Evolutionary conservation across 2,329 filamentous ascomycete species (phyloP), one percentile per base, ranked within the genome.

Genomic region (Venturiaceae sp.): DNA sequence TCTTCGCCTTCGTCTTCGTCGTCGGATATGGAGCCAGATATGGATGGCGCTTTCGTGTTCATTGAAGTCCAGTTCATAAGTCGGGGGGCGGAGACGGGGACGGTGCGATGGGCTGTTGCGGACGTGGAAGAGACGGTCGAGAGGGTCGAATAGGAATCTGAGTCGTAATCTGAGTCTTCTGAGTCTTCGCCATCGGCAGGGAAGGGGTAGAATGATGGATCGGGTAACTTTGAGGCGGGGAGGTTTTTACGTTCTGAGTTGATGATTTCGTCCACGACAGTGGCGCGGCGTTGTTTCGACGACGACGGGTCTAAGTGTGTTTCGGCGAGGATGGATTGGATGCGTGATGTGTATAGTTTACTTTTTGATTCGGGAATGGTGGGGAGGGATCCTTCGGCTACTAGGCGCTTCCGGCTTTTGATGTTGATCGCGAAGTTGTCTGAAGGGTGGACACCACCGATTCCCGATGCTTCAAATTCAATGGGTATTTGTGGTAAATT

Each of bases 241-340:
- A 78, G 53, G 78, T 92, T 55, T 74, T 92, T 54, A 77, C 86
- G 59, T 80, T 92, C 62, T 74, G 87, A 59, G 77, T 90, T 63
- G 74, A 86, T 44, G 77, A 86, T 66, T 77, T 92, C 23, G 84
- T 96, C 75, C 81, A 55, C 26, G 8, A 30, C 26, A 4, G 21
- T 26, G 2, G 28, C 8, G 19, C n/a, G 13, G 8, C 32, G 47
- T 39, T 36, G n/a, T 9, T 23, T 33, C 13, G 32, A 39, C 8
- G 16, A 16, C 11, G 23, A 37, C 8, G 19, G 7, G 16, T 47
- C 32, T 16, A 30, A 26, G 44, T 50, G 44, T 5, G 16, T 54
- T 7, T 56, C 32, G 23, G 52, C 36, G 14, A 60, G 46, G 33
- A 53, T 30, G 21, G 9, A n/a, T 1, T 32, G 53, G 21, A 60